Base-by-base conservation (phyloP, 345 rosid genomes). In the Mercurialis annua region DNA sequence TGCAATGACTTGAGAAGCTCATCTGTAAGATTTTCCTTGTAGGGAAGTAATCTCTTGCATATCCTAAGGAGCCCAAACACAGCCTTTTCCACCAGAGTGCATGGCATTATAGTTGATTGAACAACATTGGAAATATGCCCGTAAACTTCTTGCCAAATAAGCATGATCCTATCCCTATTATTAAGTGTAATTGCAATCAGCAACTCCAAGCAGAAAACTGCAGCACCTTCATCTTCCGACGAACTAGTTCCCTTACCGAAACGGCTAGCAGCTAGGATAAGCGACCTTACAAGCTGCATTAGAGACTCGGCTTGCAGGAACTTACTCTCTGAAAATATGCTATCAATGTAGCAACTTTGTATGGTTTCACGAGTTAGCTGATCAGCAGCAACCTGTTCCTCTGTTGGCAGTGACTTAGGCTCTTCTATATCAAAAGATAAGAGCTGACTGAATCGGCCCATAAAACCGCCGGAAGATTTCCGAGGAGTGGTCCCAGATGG, bases 261-360 rank as follows among this genome's bases (percentile, higher is more conserved):
- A 68, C 68, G 71, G 62, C 68, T 78, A 5, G 96, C 77, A 59
- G 84, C 85, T 54, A 48, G 70, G 69, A 85, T 76, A 38, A 89
- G 85, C 60, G 88, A 79, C 70, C 67, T 76, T 30, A 78, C 90
- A 62, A 89, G 90, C 65, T 83, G 80, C 55, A 79, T 74, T 73
- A 89, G 76, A 60, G 92, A 86, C 71, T 83, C 87, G 33, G 90
- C 83, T 76, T 83, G 96, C 46, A 86, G 84, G 76, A 89, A 89
- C 70, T 89, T 89, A 76, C 92, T 85, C 73, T 89, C 96, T 15
- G 81, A 66, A 77, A 89, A 89, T 76, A 89, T 82, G 69, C 80
- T 83, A 72, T 85, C 86, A 59, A 89, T 77, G 67, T 82, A 81
- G 57, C 87, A 86, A 67, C 66, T 77, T 71, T 79, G 81, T 64